Evolutionary conservation across 164 flowering plant genomes (phyloP).

Genomic region (Stephania yunnanensis): DNA sequence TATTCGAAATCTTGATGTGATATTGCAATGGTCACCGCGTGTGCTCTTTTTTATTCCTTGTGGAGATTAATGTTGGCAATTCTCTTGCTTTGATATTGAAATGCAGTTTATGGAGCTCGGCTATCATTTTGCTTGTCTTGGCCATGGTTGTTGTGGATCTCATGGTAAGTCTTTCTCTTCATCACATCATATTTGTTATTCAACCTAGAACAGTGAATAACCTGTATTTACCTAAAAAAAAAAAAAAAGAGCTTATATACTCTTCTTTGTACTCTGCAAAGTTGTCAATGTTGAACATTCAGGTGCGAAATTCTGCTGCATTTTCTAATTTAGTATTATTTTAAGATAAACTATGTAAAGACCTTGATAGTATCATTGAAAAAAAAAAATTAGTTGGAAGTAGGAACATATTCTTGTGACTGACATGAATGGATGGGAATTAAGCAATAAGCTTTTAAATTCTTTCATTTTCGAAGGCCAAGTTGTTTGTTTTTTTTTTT

Average conservation of each 20-base stretch:
- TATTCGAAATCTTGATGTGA: too few relatives aligned
- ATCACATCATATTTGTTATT: background rate
- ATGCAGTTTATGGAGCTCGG: conserved; percentile 82
- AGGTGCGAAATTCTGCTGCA: background rate
- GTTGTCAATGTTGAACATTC: background rate
- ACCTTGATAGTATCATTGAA: too few relatives aligned
- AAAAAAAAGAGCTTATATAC: too few relatives aligned
- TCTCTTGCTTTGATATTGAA: conserved; percentile 7
- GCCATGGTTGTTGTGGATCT: conserved; percentile 86
- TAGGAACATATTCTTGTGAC: too few relatives aligned
- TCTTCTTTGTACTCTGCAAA: too few relatives aligned
- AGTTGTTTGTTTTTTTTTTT: too few relatives aligned
- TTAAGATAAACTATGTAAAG: too few relatives aligned
- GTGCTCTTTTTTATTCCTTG: background rate
- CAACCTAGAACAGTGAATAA: background rate
- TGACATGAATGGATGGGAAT: too few relatives aligned
- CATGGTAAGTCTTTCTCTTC: conserved; percentile 44
- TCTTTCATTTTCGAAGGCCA: too few relatives aligned
- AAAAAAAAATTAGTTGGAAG: too few relatives aligned
- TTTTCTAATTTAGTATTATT: background rate
- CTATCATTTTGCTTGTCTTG: conserved; percentile 75
- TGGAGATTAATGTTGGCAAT: background rate
- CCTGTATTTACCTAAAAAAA: background rate
- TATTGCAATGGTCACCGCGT: too few relatives aligned
- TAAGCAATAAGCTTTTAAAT: too few relatives aligned